Evolutionary conservation across 2,329 filamentous ascomycete species (phyloP), one percentile per base, ranked within the genome.

Genomic region (Alternaria triticimaculans): DNA sequence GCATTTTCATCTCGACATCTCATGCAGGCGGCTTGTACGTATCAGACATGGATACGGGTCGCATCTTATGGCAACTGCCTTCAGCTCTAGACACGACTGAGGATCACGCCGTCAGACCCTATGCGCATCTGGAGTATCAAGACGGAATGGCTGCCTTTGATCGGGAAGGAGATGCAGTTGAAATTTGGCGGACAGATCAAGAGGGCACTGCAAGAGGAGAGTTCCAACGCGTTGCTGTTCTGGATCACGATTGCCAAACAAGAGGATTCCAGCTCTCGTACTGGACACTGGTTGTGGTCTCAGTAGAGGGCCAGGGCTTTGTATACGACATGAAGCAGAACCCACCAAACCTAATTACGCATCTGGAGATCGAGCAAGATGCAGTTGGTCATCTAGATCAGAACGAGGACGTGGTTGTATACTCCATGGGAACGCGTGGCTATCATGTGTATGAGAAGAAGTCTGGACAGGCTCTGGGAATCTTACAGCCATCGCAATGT

Each of bases 211-310:
- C 45, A 44, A 60, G 60, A 60, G 60, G 60, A 4, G 56, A 55
- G 5, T 63, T 63, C 25, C 44, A 43, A 23, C 60, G 60, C 5
- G 5, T 60, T 10, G 56, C 55, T 33, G 44, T 55, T 3, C 18
- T 63, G 9, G 56, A 63, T 21, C 60, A 59, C 15, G 30, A 49
- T 23, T 63, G 55, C 9, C 55, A 63, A 6, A 63, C 56, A 15
- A 60, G 60, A 55, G 60, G 60, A n/a, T 63, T 63, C 9, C 60
- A 63, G 44, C 60, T 63, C 10, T 63, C 60, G 11, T 63, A 63
- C 9, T 55, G 56, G 55, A 59, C 60, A 11, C 14, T 63, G 12
- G 56, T 55, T 2, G 60, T 60, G 20, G 60, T 63, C 21, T 50
- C 60, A 15, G 43, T 55, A 26, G 60, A 63, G 21, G 60, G 60